Evolutionary conservation across 306 rosid genomes (phyloP), one percentile per base, ranked within the genome.

Genomic region (Casuarina cunninghamiana): DNA sequence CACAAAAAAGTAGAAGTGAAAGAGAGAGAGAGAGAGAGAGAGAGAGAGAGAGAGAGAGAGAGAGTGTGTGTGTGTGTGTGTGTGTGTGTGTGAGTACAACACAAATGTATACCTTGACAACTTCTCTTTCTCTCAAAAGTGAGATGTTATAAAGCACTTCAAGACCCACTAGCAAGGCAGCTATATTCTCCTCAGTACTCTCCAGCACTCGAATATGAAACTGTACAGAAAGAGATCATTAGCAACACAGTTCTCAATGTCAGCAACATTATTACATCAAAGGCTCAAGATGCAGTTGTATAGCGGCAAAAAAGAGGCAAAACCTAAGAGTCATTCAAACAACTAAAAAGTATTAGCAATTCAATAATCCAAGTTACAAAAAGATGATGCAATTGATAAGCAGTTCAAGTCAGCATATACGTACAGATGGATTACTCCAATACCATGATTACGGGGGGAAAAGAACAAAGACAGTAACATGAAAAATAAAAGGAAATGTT

Each of bases 61-160:
- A 21, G 45, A 38, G 5, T 46, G 3, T 15, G 35, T 5, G 4
- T 57, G 65, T 0, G 2, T 0, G 53, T 2, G 11, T 60, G 77
- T 37, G 53, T 50, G 21, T 6, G 32, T 26, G 32, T 26, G 32
- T 21, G 26, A 21, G 26, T 21, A 21, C 26, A 19, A 75, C 37
- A 62, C 50, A 53, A 9, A 17, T 6, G 16, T 54, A 67, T 81
- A 92, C 99, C 99, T 96, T 96, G 69, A 96, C 93, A 76, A 96
- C 99, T 83, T 96, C 99, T 0, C 96, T 96, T 78, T 96, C 99
- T 41, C 91, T 98, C 46, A 96, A 98, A 57, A 88, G 93, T 37
- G 99, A 96, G 73, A 96, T 96, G 90, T 86, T 93, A 73, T 87
- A 89, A 62, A 96, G 93, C 86, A 93, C 93, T 87, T 96, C 98